A percentile compares a stretch with the other conserved stretches of the same genome.
Conservation (phyloP, 169 alveolate genomes). For the Plasmodium gallinaceum region DNA sequence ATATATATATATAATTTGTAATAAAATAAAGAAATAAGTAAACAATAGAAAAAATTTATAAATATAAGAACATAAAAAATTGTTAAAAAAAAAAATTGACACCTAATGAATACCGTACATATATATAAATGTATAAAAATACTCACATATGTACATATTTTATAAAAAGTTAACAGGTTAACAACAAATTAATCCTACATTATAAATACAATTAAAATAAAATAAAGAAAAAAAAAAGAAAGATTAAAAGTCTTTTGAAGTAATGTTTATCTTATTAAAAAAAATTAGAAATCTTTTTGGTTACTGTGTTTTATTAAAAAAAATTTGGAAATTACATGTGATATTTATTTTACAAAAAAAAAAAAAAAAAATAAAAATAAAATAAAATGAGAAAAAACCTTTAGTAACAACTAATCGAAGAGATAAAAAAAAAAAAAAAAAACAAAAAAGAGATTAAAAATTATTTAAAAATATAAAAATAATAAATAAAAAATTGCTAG, state of each 20-base stretch:
- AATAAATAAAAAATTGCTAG: slow-evolving; percentile 5
- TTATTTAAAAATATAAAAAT: not conserved
- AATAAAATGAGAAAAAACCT: too few species aligned
- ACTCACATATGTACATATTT: not conserved
- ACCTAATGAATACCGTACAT: not conserved
- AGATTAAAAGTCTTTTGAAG: not conserved
- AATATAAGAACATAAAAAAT: not conserved
- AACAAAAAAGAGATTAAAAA: too few species aligned
- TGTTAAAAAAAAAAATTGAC: not conserved
- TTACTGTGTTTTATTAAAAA: slow-evolving; percentile 3
- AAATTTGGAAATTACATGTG: slow-evolving; percentile 22
- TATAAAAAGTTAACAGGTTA: not conserved
- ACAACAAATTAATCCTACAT: slow-evolving; percentile 12
- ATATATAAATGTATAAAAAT: not conserved
- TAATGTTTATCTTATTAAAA: not conserved
- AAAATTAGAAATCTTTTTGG: not conserved
- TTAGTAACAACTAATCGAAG: too few species aligned
- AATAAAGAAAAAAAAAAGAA: not conserved
- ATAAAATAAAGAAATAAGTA: not conserved
- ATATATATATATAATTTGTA: not conserved
- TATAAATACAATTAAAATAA: slow-evolving; percentile 3
- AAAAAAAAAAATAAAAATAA: too few species aligned
- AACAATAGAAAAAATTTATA: not conserved
- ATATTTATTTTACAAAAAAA: slow-evolving; percentile 27
- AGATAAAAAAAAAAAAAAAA: too few species aligned